Evolutionary conservation across 116 monocot species (phyloP).

Genomic region (Posidonia oceanica): DNA sequence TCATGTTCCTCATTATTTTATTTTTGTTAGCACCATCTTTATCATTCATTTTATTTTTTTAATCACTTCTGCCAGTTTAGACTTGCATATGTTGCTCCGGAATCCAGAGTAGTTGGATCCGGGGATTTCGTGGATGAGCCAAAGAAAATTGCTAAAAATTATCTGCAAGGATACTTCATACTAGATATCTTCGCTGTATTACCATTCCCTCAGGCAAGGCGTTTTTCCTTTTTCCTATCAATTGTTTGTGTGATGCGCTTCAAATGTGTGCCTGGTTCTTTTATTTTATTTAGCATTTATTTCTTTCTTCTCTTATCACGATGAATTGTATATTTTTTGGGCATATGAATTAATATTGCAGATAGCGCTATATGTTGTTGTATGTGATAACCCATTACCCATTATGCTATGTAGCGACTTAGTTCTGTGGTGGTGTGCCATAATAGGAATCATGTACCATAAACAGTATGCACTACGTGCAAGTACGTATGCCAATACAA

Average conservation of each 20-base stretch:
- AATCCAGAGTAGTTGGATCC: slow-evolving; percentile 72
- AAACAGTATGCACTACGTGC: too few relatives aligned
- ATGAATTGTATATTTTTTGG: too few relatives aligned
- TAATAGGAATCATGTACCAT: too few relatives aligned
- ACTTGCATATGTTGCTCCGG: slow-evolving; percentile 83
- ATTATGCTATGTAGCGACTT: too few relatives aligned
- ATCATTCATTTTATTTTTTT: too few relatives aligned
- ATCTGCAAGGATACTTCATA: slow-evolving; percentile 51
- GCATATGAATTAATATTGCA: too few relatives aligned
- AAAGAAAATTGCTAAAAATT: slow-evolving; percentile 69
- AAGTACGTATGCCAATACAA: too few relatives aligned
- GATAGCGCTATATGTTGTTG: too few relatives aligned
- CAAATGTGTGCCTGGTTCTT: background rate
- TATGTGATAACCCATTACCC: too few relatives aligned
- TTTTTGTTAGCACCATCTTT: too few relatives aligned
- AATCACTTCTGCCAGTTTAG: slow-evolving; percentile 64
- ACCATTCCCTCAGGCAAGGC: slow-evolving; percentile 65
- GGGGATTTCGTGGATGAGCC: slow-evolving; percentile 80
- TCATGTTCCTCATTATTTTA: too few relatives aligned
- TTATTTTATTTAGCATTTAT: background rate
- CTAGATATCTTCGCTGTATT: slow-evolving; percentile 65
- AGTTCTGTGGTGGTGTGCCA: too few relatives aligned
- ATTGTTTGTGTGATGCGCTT: background rate
- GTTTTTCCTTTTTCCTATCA: background rate
- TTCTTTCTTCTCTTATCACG: background rate